phyloP scores from a whole-genome alignment of 2,329 filamentous ascomycete genomes.

The Tolypocladium nubicola region DNA sequence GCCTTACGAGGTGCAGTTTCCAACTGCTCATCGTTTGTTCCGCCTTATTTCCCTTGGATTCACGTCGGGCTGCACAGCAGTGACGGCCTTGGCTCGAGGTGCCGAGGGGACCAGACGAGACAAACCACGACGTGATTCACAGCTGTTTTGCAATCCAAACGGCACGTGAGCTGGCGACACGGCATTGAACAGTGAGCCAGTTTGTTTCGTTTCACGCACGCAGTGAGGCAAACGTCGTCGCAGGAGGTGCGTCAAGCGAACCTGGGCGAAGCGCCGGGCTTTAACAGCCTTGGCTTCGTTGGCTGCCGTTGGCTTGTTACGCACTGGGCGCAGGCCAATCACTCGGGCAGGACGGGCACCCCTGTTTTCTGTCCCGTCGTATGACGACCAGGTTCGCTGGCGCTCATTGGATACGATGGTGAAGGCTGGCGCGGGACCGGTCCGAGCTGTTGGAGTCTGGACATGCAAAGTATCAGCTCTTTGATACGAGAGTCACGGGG shows the following conservation, averaged over 20 bases:
- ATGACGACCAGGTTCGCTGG: neutral
- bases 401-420: neutral
- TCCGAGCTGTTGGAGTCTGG: neutral
- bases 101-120: neutral
- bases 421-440: neutral
- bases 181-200: neutral
- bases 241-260: constrained; percentile 1
- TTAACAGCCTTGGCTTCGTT: neutral
- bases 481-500: neutral
- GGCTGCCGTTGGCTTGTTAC: neutral
- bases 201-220: neutral
- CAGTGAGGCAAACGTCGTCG: constrained; percentile 1
- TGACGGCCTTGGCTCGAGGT: neutral
- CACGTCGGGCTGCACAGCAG: neutral
- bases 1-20: neutral
- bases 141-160: neutral
- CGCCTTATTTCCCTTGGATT: neutral
- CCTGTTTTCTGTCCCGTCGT: neutral
- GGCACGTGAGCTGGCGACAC: neutral
- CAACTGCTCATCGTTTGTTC: neutral
- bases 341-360: neutral
- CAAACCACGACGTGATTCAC: neutral
- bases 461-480: neutral
- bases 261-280: neutral
- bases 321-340: neutral